phyloP scores from a whole-genome alignment of 768 basidiomycete species.

The Rickenella mellea region DNA sequence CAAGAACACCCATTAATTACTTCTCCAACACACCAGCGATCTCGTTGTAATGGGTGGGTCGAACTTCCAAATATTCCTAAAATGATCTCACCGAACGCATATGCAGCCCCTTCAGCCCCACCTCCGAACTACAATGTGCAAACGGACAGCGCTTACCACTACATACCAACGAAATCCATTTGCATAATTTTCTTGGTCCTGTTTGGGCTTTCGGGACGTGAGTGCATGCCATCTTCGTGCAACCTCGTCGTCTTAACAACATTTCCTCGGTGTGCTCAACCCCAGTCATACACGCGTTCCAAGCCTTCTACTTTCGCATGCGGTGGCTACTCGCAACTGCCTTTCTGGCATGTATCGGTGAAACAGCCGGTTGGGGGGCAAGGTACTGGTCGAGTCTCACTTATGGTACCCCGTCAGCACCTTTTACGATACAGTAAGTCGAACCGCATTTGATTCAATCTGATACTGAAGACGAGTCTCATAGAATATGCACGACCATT shows the following conservation, averaged over 20 bases:
- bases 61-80: no score
- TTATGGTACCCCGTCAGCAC: not conserved
- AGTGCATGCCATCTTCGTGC: conserved; percentile 1
- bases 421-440: not conserved
- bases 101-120: no score
- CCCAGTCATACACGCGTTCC: not conserved
- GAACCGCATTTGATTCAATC: no score
- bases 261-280: no score
- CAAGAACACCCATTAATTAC: no score
- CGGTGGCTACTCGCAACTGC: conserved; percentile 4
- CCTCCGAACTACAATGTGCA: not conserved
- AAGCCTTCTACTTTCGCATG: conserved; percentile 2
- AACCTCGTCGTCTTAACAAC: not conserved
- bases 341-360: not conserved
- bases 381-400: not conserved
- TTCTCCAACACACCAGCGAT: no score
- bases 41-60: no score
- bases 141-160: conserved; percentile 15
- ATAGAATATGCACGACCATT: not conserved
- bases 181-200: conserved; percentile 26
- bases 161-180: conserved; percentile 27
- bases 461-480: not conserved
- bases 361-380: not conserved
- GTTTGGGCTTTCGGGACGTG: conserved; percentile 22
- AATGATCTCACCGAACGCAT: no score